Percentiles rank a stretch among this genome's conserved stretches.
These are phyloP conservation scores for Aspergillus novofumigatus DNA, from an alignment of 2,329 filamentous ascomycete genomes.

Conservation along the genomic window DNA sequence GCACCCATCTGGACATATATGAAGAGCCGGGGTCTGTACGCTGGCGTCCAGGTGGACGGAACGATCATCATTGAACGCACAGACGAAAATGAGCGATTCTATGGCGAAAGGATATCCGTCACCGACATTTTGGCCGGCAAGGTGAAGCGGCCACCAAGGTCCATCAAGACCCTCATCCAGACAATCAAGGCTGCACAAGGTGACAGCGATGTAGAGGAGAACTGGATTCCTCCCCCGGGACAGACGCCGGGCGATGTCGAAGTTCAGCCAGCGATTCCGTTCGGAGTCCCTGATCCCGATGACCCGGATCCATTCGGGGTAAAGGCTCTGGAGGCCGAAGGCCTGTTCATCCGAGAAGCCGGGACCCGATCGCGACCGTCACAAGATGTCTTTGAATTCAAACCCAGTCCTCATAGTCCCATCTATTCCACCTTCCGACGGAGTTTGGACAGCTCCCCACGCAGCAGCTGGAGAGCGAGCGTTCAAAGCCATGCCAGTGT, in stretches of 20 bases:
- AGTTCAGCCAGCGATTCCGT: slow-evolving; percentile 47
- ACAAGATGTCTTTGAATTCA: slow-evolving; percentile 79
- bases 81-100: slow-evolving; percentile 87
- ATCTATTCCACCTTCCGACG: slow-evolving; percentile 57
- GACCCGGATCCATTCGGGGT: slow-evolving; percentile 93
- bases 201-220: slow-evolving; percentile 67
- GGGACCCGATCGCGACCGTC: slow-evolving; percentile 68
- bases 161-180: slow-evolving; percentile 64
- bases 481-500: slow-evolving; percentile 57
- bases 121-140: slow-evolving; percentile 62
- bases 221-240: slow-evolving; percentile 60
- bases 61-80: slow-evolving; percentile 79
- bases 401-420: slow-evolving; percentile 71
- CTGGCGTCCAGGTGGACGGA: slow-evolving; percentile 80
- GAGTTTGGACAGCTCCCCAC: slow-evolving; percentile 62
- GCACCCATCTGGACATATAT: slow-evolving; percentile 79
- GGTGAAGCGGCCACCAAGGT: slow-evolving; percentile 52
- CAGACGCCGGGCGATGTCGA: slow-evolving; percentile 74
- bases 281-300: slow-evolving; percentile 72
- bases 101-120: slow-evolving; percentile 62
- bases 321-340: slow-evolving; percentile 75
- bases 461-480: slow-evolving; percentile 65
- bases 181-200: slow-evolving; percentile 87
- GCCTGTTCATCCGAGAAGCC: slow-evolving; percentile 86
- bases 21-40: slow-evolving; percentile 85